These are phyloP conservation scores for Amniculicola lignicola DNA, from an alignment of 495 filamentous ascomycete genomes.

Conservation along the genomic window DNA sequence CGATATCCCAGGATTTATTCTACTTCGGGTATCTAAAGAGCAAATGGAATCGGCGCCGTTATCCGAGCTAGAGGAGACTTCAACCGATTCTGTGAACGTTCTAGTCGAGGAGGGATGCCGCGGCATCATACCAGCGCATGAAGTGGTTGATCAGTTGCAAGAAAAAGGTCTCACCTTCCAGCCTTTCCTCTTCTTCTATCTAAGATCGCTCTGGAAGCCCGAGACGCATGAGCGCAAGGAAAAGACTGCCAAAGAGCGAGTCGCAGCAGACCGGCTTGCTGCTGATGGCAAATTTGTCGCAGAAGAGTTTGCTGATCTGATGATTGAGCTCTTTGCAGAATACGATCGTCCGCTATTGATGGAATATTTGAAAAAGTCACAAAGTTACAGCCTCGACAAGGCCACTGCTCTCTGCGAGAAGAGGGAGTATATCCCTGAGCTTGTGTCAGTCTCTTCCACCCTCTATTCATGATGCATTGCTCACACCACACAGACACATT, in stretches of 20 bases:
- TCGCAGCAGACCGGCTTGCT: conserved; percentile 35
- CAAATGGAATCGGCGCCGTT: conserved; percentile 63
- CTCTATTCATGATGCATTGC: background rate
- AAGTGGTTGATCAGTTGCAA: conserved; percentile 72
- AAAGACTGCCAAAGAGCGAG: conserved; percentile 39
- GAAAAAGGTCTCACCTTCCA: conserved; percentile 42
- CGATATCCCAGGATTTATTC: conserved; percentile 83
- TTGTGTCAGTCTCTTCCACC: conserved; percentile 52
- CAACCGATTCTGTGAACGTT: conserved; percentile 75
- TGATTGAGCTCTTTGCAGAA: conserved; percentile 77
- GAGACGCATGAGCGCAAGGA: conserved; percentile 50
- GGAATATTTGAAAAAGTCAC: conserved; percentile 80
- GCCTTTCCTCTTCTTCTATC: conserved; percentile 85
- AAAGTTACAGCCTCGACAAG: conserved; percentile 76
- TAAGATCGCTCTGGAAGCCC: conserved; percentile 79
- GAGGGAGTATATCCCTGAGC: conserved; percentile 74
- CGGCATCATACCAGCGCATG: conserved; percentile 74
- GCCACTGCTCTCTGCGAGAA: conserved; percentile 77
- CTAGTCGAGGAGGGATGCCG: conserved; percentile 88
- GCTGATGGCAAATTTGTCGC: conserved; percentile 72
- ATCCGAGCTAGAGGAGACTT: conserved; percentile 69
- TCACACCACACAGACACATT: conserved; percentile 53
- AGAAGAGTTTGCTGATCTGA: conserved; percentile 79
- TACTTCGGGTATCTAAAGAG: conserved; percentile 75
- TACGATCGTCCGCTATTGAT: conserved; percentile 78